Conservation (phyloP, 768 basidiomycete species). For the Gymnopilus junonius region DNA sequence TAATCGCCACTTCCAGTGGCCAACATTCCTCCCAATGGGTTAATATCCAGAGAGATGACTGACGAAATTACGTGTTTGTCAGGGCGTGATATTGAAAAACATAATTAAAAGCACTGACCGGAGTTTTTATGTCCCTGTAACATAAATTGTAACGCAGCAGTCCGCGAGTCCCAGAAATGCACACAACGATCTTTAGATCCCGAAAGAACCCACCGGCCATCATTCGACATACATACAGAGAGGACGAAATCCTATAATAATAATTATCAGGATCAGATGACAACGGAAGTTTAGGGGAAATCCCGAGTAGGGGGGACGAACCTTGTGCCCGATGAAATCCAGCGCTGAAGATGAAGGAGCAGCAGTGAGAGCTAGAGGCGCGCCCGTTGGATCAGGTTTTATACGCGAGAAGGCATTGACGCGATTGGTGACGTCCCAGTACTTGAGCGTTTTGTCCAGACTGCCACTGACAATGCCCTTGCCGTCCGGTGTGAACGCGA, state of each 20-base stretch:
- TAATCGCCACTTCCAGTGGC: constrained; percentile 58
- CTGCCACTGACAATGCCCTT: constrained; percentile 89
- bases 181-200: constrained; percentile 94
- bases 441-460: constrained; percentile 84
- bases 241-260: constrained; percentile 56
- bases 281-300: background rate
- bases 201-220: constrained; percentile 93
- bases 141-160: constrained; percentile 84
- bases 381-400: background rate
- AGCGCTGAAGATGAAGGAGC: constrained; percentile 45
- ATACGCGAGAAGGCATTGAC: constrained; percentile 42
- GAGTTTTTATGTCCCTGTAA: constrained; percentile 59
- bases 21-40: constrained; percentile 44
- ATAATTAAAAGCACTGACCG: constrained; percentile 7
- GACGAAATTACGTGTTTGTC: background rate
- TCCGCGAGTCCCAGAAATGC: constrained; percentile 86
- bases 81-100: background rate
- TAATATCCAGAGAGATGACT: constrained; percentile 55
- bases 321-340: constrained; percentile 84
- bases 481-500: constrained; percentile 93
- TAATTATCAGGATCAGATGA: constrained; percentile 9
- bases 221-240: constrained; percentile 73
- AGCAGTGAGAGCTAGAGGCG: constrained; percentile 46
- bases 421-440: constrained; percentile 82
- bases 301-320: constrained; percentile 39